Evolutionary conservation across 1,284 basidiomycete species (phyloP).

Genomic region (Apiotrichum montevideense): DNA sequence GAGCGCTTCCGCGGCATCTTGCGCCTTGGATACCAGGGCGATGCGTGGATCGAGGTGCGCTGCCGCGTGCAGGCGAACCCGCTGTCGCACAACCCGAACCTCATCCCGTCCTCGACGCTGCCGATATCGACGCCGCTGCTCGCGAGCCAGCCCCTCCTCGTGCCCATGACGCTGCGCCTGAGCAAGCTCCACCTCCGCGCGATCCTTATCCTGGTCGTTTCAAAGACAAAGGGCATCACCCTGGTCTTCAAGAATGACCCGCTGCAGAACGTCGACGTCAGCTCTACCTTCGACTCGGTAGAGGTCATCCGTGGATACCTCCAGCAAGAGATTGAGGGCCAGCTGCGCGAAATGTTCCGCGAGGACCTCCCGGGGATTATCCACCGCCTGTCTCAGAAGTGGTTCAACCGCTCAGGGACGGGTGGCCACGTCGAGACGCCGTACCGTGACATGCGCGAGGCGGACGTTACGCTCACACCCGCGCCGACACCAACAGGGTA

Average conservation of each 20-base stretch:
- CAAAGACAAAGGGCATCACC: conserved; percentile 94
- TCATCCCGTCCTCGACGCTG: conserved; percentile 67
- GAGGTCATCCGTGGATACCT: conserved; percentile 96
- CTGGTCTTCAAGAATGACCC: conserved; percentile 99
- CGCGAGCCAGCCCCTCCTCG: conserved; percentile 85
- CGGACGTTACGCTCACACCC: conserved; percentile 22
- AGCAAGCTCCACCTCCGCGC: conserved; percentile 89
- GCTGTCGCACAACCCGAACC: conserved; percentile 67
- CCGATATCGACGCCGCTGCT: conserved; percentile 72
- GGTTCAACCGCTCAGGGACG: conserved; percentile 52
- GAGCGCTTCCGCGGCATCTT: conserved; percentile 98
- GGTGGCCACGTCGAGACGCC: conserved; percentile 45
- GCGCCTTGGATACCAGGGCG: conserved; percentile 87
- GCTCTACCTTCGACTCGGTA: conserved; percentile 95
- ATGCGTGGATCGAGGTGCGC: conserved; percentile 90
- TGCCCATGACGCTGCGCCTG: conserved; percentile 96
- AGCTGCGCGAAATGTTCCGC: conserved; percentile 94
- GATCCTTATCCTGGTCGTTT: conserved; percentile 95
- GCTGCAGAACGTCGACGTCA: conserved; percentile 94
- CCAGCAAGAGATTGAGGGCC: conserved; percentile 93
- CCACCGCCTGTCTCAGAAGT: conserved; percentile 88
- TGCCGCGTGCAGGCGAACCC: conserved; percentile 75
- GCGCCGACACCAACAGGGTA: conserved; percentile 29
- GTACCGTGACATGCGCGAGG: conserved; percentile 29
- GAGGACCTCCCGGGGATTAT: conserved; percentile 97